phyloP scores from a whole-genome alignment of 306 rosid species.

The Vigna nakashimae region DNA sequence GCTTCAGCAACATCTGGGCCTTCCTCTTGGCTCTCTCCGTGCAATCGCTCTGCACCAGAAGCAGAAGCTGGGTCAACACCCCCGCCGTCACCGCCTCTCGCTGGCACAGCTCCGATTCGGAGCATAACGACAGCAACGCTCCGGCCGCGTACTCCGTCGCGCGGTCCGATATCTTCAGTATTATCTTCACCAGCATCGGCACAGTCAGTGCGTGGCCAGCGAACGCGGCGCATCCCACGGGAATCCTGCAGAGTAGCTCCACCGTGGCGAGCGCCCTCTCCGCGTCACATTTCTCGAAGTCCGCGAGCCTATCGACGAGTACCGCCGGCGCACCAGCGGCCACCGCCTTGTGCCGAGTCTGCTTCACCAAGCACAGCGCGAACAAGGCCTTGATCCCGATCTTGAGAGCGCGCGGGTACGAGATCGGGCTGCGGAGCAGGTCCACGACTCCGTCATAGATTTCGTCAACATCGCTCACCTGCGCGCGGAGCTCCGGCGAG shows the following conservation, averaged over 20 bases:
- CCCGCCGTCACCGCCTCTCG: slow-evolving; percentile 87
- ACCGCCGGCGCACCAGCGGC: slow-evolving; percentile 74
- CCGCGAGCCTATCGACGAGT: slow-evolving; percentile 70
- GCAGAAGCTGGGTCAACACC: slow-evolving; percentile 74
- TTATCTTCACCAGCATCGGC: slow-evolving; percentile 83
- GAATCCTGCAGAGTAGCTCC: slow-evolving; percentile 76
- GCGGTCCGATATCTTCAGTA: slow-evolving; percentile 78
- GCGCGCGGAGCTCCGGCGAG: slow-evolving; percentile 67
- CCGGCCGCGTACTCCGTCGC: slow-evolving; percentile 96
- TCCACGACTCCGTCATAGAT: slow-evolving; percentile 78
- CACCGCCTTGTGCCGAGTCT: slow-evolving; percentile 76
- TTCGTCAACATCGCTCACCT: slow-evolving; percentile 65
- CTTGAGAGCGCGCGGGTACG: slow-evolving; percentile 71
- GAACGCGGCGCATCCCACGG: slow-evolving; percentile 65
- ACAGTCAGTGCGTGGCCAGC: slow-evolving; percentile 78
- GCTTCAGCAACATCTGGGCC: slow-evolving; percentile 89
- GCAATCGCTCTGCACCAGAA: slow-evolving; percentile 92
- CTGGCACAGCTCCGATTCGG: slow-evolving; percentile 66
- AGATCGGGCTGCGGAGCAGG: slow-evolving; percentile 57
- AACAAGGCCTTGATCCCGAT: slow-evolving; percentile 81
- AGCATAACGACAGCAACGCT: slow-evolving; percentile 82
- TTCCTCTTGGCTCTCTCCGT: slow-evolving; percentile 92
- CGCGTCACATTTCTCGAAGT: slow-evolving; percentile 83
- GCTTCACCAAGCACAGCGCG: slow-evolving; percentile 77
- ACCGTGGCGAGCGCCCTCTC: slow-evolving; percentile 87